phyloP scores from a whole-genome alignment of 257 asterid species.

The Datura wrightii region DNA sequence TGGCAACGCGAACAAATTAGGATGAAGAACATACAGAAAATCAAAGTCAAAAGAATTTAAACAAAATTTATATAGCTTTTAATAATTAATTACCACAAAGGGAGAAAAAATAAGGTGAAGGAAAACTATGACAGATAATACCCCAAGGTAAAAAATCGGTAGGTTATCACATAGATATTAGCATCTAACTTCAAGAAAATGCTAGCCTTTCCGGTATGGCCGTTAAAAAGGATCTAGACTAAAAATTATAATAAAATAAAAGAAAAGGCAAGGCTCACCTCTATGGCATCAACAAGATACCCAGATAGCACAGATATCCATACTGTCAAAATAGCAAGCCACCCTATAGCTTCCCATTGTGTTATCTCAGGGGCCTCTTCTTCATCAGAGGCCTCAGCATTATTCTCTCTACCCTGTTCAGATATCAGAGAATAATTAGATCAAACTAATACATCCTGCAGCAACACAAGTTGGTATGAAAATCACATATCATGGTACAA shows the following conservation, averaged over 20 bases:
- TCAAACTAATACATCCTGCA: neutral
- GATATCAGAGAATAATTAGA: constrained; percentile 29
- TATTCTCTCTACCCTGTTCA: constrained; percentile 60
- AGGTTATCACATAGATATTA: neutral
- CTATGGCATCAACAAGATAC: constrained; percentile 90
- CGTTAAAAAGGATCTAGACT: neutral
- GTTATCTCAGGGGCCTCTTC: constrained; percentile 82
- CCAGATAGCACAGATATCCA: constrained; percentile 94
- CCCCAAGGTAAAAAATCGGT: neutral
- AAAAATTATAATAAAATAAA: neutral
- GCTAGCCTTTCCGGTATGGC: neutral
- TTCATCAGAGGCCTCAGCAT: constrained; percentile 56
- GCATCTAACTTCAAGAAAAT: neutral
- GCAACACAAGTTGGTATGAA: neutral
- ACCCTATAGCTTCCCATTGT: constrained; percentile 83
- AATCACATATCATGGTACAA: neutral
- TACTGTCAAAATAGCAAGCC: constrained; percentile 86
- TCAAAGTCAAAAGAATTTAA: neutral
- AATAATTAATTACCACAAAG: neutral
- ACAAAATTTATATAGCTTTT: neutral
- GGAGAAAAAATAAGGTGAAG: neutral
- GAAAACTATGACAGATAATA: neutral
- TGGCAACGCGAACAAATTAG: neutral
- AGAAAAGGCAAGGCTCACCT: constrained; percentile 50
- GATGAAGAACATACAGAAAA: neutral